These are phyloP conservation scores for Rhizopogon vinicolor DNA, from an alignment of 768 basidiomycete species.

Conservation along the genomic window DNA sequence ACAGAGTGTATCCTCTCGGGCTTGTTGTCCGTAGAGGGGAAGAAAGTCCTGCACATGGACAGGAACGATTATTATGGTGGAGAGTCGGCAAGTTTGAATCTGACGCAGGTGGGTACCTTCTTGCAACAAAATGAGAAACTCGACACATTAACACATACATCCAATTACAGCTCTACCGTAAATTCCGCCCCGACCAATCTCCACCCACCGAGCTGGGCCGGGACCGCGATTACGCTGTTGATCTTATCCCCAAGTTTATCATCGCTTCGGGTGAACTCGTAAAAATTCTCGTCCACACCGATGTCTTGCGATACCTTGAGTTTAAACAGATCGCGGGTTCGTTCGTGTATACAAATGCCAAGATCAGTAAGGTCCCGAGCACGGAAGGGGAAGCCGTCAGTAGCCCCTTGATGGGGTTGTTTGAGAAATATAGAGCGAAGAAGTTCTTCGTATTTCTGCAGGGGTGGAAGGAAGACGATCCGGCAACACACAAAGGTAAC, in stretches of 20 bases:
- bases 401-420: conserved; percentile 97
- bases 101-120: conserved; percentile 74
- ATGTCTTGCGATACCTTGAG: conserved; percentile 97
- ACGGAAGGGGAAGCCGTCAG: conserved; percentile 96
- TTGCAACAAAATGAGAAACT: background rate
- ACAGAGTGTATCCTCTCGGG: conserved; percentile 99
- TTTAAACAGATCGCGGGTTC: conserved; percentile 99
- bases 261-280: conserved; percentile 97
- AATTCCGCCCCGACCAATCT: conserved; percentile 78
- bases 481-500: conserved; percentile 92
- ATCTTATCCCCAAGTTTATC: conserved; percentile 99
- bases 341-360: conserved; percentile 95
- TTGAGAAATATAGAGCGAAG: conserved; percentile 97
- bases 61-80: conserved; percentile 99
- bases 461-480: conserved; percentile 91
- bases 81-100: conserved; percentile 93
- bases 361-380: conserved; percentile 95
- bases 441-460: conserved; percentile 99
- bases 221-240: conserved; percentile 96
- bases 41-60: conserved; percentile 99
- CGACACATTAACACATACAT: conserved; percentile 15
- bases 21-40: conserved; percentile 96
- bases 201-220: conserved; percentile 86
- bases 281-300: conserved; percentile 97
- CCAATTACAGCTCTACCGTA: conserved; percentile 78